Base-by-base conservation (phyloP, 495 filamentous ascomycete species). In the Penicillium waksmanii region DNA sequence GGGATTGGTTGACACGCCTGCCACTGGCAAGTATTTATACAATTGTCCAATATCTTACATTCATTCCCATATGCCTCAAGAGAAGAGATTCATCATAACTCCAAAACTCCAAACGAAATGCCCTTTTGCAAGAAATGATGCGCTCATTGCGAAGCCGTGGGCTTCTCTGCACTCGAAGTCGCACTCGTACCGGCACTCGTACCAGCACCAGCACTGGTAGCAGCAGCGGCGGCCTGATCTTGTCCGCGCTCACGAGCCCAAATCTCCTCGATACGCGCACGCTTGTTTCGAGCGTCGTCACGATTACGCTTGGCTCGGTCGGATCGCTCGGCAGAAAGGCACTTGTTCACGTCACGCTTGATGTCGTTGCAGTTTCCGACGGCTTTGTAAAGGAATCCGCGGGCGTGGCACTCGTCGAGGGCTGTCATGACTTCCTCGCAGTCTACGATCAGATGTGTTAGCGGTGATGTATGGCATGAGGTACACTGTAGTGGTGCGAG, bases 341-440 rank as follows among this genome's bases (percentile, higher is more conserved):
- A 98, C 61, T 84, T 78, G 72, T 88, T 93, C 53, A 98, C 89
- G 23, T 91, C 77, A 27, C 80, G 74, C 73, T 98, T 98, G 50
- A 87, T 84, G 34, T 87, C 83, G 68, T 90, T 98, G 86, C 95
- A 98, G 81, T 88, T 92, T 44, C 95, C 95, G 43, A 90, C 75
- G 2, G 89, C 84, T 72, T 95, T 96, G 82, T 87, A 90, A 9
- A 98, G 69, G 79, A 98, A 98, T 27, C 94, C 94, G 42, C 84
- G 83, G 12, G 91, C 93, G 72, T 98, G 95, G 77, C 95, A 98
- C 80, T 96, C 92, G 55, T 98, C 95, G 57, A 98, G 89, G 51
- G 90, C 88, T 18, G 76, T 85, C 89, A 97, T 97, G 66, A 98
- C 83, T 62, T 93, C 92, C 75, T 93, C 90, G 83, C 95, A 98